These are phyloP conservation scores for Piloderma croceum DNA, from an alignment of 768 basidiomycete genomes.

Conservation along the genomic window DNA sequence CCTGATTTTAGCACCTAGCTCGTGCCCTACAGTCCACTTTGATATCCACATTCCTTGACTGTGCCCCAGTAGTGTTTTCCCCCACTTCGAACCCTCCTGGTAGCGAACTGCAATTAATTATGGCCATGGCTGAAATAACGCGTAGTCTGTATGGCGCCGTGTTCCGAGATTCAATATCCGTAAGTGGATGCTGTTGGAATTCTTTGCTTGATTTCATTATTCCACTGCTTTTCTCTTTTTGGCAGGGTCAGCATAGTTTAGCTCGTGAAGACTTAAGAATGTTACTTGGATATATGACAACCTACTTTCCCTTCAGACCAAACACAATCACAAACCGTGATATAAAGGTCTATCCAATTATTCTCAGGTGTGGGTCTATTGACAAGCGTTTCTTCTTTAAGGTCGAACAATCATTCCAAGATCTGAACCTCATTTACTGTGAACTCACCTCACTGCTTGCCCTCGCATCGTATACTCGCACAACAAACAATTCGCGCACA, in stretches of 20 bases:
- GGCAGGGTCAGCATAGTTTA: conserved; percentile 19
- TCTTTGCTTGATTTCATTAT: background rate
- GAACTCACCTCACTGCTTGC: conserved; percentile 65
- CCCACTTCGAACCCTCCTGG: conserved; percentile 55
- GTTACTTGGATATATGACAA: conserved; percentile 67
- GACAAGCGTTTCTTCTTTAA: conserved; percentile 25
- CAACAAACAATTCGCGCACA: conserved; percentile 7
- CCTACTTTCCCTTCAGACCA: conserved; percentile 77
- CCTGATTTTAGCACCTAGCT: conserved; percentile 51
- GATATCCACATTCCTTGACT: conserved; percentile 81
- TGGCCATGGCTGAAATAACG: conserved; percentile 52
- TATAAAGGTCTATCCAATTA: conserved; percentile 42
- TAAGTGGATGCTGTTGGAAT: conserved; percentile 23
- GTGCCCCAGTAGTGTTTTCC: conserved; percentile 76
- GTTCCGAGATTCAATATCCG: conserved; percentile 37
- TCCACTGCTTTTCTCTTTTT: too few relatives aligned
- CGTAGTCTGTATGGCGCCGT: conserved; percentile 56
- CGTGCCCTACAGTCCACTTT: conserved; percentile 73
- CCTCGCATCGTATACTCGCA: conserved; percentile 29
- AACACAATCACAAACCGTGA: conserved; percentile 42
- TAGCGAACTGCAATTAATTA: conserved; percentile 53
- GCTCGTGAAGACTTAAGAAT: conserved; percentile 46
- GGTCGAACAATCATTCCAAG: conserved; percentile 63
- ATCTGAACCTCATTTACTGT: conserved; percentile 73
- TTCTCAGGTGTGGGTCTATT: conserved; percentile 3